Evolutionary conservation across 345 rosid genomes (phyloP), one percentile per base, ranked within the genome.

Genomic region (Luvunga scandens): DNA sequence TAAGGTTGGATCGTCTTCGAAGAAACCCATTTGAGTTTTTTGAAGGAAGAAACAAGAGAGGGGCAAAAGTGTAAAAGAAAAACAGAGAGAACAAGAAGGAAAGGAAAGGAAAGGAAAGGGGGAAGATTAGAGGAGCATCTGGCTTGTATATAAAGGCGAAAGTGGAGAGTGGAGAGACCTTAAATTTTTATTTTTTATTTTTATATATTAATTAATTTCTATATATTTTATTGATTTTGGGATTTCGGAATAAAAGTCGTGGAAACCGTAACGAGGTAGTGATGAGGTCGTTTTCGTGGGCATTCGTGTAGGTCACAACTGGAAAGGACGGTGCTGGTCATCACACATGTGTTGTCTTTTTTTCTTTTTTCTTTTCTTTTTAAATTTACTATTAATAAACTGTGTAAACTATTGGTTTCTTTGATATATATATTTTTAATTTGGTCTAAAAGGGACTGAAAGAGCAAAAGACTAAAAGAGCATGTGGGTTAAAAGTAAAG

Each of bases 1-100:
- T 59, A 86, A 79, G 75, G 90, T 81, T 6, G 94, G 89, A 73
- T 92, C 94, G 60, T 91, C 98, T 33, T 84, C 86, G 66, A 88
- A 90, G 84, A 89, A 83, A 65, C 93, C 85, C 98, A 92, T 92
- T 27, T 77, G 36, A 10, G 18, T 2, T 45, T 45, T 45, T 45
- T 4, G 39, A 53, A 27, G 19, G 48, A 61, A 36, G 7, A 66
- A n/a, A 24, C 64, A 31, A 28, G 74, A 18, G 36, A 36, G 2
- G 2, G 28, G 67, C 2, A 38, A 21, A 8, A 14, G 5, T 16
- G 71, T 3, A 10, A 9, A 25, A 18, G 4, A 38, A 78, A 59
- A 33, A 66, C 19, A 45, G 56, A 45, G 1, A 48, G 73, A 33
- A n/a, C 76, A 34, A 7, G 19, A 19, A 53, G 71, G 79, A 59